phyloP scores from a whole-genome alignment of 164 flowering plant species.

The Stephania yunnanensis region DNA sequence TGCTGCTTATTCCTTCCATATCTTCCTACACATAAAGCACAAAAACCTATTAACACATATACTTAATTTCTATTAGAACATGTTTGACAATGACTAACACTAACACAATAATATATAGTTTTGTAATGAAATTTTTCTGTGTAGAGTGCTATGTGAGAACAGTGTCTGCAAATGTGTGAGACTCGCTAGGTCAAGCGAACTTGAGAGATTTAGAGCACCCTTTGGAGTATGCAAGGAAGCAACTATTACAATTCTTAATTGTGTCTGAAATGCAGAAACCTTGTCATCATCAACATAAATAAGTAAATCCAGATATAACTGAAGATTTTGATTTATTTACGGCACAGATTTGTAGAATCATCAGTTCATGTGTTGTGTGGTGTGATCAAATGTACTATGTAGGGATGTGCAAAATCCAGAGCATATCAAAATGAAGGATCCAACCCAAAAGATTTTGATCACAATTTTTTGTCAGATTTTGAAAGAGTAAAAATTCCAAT shows the following conservation, averaged over 20 bases:
- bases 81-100: too few relatives aligned
- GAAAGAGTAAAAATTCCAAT: too few relatives aligned
- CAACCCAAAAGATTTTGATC: too few relatives aligned
- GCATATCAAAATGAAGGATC: too few relatives aligned
- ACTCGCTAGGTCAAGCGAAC: background rate
- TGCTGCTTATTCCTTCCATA: background rate
- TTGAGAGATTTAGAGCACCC: too few relatives aligned
- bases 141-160: background rate
- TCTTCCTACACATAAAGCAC: background rate
- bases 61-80: too few relatives aligned
- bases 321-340: background rate
- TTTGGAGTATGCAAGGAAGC: too few relatives aligned
- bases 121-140: background rate
- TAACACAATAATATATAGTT: too few relatives aligned
- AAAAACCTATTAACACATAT: slow-evolving; percentile 3
- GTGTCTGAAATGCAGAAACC: too few relatives aligned
- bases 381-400: background rate
- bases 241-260: too few relatives aligned
- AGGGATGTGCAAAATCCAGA: too few relatives aligned
- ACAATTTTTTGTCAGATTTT: too few relatives aligned
- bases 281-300: background rate
- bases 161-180: background rate
- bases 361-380: background rate
- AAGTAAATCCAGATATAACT: background rate
- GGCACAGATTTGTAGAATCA: background rate